Evolutionary conservation across 192 early-diverging fungal species (phyloP).

Genomic region (Backusella westeae): DNA sequence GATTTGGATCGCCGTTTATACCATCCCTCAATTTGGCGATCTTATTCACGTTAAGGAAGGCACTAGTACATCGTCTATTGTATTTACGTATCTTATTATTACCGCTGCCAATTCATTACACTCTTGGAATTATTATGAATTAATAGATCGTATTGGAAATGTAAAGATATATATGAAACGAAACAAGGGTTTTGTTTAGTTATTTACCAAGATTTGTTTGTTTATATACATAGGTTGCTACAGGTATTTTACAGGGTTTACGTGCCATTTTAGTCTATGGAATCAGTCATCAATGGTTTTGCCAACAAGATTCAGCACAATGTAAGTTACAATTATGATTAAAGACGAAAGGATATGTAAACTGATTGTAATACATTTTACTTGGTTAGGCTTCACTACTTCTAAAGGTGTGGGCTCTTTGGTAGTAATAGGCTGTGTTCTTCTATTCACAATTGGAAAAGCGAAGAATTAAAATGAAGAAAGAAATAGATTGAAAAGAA

Average conservation of each 20-base stretch:
- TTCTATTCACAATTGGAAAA: conserved; percentile 45
- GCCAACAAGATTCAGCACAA: conserved; percentile 47
- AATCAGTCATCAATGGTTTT: conserved; percentile 55
- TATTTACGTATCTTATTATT: conserved; percentile 36
- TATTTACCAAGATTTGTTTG: not conserved
- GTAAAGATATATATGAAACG: conserved; percentile 19
- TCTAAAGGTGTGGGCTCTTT: conserved; percentile 54
- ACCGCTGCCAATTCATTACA: conserved; percentile 44
- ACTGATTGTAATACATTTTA: not conserved
- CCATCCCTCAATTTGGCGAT: conserved; percentile 49
- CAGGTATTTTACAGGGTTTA: conserved; percentile 53
- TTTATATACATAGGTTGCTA: conserved; percentile 36
- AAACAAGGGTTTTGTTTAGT: not conserved
- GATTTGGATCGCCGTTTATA: conserved; percentile 48
- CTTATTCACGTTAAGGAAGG: conserved; percentile 25
- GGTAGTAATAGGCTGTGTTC: conserved; percentile 52
- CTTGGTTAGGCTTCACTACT: conserved; percentile 40
- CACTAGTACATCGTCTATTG: not conserved
- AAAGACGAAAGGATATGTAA: not conserved
- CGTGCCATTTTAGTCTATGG: conserved; percentile 57
- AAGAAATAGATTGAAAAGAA: not conserved
- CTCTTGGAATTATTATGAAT: conserved; percentile 52
- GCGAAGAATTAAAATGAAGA: not conserved
- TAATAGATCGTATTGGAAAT: conserved; percentile 50
- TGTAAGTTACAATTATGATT: conserved; percentile 28